Percentiles rank a stretch among this genome's conserved stretches.
These are phyloP conservation scores for Auriculariales sp. DNA, from an alignment of 768 basidiomycete species.

Conservation along the genomic window DNA sequence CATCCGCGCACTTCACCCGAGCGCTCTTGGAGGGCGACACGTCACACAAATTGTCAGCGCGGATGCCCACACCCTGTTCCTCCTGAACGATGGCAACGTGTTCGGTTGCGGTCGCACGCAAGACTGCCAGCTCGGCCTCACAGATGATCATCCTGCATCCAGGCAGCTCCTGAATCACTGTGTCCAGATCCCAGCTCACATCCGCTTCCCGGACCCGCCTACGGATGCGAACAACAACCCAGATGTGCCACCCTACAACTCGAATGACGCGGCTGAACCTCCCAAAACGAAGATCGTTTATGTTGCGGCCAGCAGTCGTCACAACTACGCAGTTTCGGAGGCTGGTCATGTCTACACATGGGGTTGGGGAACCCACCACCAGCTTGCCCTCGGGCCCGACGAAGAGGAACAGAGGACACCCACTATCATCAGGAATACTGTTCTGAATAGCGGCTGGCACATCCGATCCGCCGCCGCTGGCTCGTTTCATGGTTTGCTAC, in stretches of 20 bases:
- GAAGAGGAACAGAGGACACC: constrained; percentile 14
- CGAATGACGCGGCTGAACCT: constrained; percentile 12
- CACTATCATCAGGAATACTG: neutral
- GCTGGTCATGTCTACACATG: constrained; percentile 25
- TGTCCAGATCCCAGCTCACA: constrained; percentile 1
- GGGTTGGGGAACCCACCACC: constrained; percentile 20
- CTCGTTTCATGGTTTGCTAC: neutral
- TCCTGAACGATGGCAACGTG: constrained; percentile 28
- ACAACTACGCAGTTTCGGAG: constrained; percentile 23
- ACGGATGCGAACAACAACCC: constrained; percentile 1
- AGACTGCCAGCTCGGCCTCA: constrained; percentile 25
- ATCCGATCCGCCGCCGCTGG: neutral
- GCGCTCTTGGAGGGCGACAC: constrained; percentile 11
- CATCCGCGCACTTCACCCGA: constrained; percentile 7
- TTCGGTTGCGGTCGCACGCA: constrained; percentile 26
- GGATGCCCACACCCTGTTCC: constrained; percentile 28
- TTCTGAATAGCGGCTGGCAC: neutral
- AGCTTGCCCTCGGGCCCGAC: constrained; percentile 23
- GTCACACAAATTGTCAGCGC: constrained; percentile 20
- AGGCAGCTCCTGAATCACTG: constrained; percentile 6
- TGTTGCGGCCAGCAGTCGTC: constrained; percentile 20
- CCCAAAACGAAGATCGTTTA: constrained; percentile 18
- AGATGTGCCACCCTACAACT: constrained; percentile 22
- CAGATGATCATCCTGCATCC: constrained; percentile 23
- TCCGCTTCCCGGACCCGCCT: neutral